Conservation (phyloP, 2,329 filamentous ascomycete genomes). For the Macrophomina tecta region DNA sequence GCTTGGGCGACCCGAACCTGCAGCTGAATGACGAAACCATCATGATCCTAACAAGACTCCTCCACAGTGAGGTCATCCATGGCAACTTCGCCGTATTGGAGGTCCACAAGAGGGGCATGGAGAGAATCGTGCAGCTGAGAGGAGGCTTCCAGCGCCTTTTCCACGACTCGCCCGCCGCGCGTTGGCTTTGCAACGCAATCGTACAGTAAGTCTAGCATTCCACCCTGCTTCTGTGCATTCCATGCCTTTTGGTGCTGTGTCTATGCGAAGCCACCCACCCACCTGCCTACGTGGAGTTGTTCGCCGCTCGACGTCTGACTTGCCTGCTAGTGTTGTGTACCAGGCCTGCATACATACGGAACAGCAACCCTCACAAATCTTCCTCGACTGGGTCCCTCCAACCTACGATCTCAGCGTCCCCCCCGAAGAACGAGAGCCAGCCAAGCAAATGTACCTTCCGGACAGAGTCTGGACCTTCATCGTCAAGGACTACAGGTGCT, state of each 20-base stretch:
- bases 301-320: neutral
- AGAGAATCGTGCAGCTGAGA: conserved; percentile 14
- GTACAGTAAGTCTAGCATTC: neutral
- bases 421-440: neutral
- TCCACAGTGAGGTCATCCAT: conserved; percentile 14
- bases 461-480: conserved; percentile 9
- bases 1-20: neutral
- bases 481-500: conserved; percentile 18
- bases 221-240: neutral
- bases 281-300: no score
- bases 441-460: conserved; percentile 4
- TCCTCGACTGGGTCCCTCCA: conserved; percentile 2
- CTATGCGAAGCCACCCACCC: no score
- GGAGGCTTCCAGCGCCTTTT: conserved; percentile 11
- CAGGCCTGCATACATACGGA: conserved; percentile 17
- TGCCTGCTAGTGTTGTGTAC: neutral
- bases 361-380: conserved; percentile 10
- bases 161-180: conserved; percentile 10
- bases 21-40: conserved; percentile 17
- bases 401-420: conserved; percentile 7
- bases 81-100: conserved; percentile 14
- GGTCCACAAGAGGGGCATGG: conserved; percentile 11
- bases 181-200: conserved; percentile 16
- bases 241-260: neutral
- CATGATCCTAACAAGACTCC: conserved; percentile 9